Conservation (phyloP, 306 rosid genomes). For the Abrus precatorius region DNA sequence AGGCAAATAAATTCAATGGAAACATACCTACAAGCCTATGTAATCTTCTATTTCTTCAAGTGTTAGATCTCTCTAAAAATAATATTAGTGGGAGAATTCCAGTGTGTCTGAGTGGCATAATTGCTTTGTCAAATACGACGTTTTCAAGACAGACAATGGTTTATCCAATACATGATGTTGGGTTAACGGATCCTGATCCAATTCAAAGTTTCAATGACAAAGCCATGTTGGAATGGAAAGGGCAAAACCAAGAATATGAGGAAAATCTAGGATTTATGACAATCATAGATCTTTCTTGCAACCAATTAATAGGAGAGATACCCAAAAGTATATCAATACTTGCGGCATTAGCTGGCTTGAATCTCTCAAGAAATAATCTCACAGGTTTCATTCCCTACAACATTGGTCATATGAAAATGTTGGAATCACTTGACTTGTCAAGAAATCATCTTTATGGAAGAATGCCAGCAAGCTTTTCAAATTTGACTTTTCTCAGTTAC, state of each 20-base stretch:
- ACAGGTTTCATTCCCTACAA: too few species aligned
- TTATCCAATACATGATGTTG: too few species aligned
- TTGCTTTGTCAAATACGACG: not conserved
- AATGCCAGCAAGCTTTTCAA: conserved; percentile 24
- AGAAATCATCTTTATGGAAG: conserved; percentile 16
- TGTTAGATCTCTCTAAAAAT: conserved; percentile 51
- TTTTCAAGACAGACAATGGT: not conserved
- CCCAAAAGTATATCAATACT: conserved; percentile 40
- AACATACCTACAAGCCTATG: conserved; percentile 45
- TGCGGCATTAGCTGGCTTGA: conserved; percentile 36
- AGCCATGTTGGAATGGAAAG: conserved; percentile 40
- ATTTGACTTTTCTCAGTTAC: not conserved
- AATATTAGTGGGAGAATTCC: conserved; percentile 48
- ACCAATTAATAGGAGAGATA: conserved; percentile 50
- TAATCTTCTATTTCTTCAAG: conserved; percentile 22
- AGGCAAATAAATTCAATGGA: conserved; percentile 6
- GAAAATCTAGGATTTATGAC: conserved; percentile 5
- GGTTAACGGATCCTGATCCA: too few species aligned
- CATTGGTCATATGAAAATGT: too few species aligned
- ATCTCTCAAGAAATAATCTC: not conserved
- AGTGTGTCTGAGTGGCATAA: conserved; percentile 36
- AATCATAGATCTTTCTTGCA: conserved; percentile 52
- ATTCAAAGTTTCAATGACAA: too few species aligned
- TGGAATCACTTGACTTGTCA: conserved; percentile 47
- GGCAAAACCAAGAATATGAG: not conserved